Evolutionary conservation across 352 stramenopile species (phyloP), one percentile per base, ranked within the genome.

Genomic region (Phytophthora foliorum): DNA sequence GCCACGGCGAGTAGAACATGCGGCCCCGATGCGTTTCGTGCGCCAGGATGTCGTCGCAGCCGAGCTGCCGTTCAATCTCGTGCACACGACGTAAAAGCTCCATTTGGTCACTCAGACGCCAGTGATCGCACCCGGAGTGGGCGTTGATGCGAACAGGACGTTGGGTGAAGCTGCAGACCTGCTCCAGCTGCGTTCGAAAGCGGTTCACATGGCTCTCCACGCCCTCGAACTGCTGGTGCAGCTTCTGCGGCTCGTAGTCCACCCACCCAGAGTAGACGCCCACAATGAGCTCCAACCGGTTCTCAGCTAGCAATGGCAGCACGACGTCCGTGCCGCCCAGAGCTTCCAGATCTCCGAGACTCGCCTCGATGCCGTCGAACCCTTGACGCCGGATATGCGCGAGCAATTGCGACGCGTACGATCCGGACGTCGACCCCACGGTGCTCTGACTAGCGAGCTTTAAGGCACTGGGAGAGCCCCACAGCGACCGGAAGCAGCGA

Each of bases 1-100:
- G 57, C 84, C 84, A 92, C n/a, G 84, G 84, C 51, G 84, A 91
- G 75, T 88, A 89, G 24, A 92, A 82, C 25, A 90, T 77, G 39
- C 84, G 84, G 8, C 84, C 82, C 24, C 84, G 76, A 57, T 92
- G 84, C 11, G 84, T 91, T 69, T 92, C 84, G 36, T 89, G 83
- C 16, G 75, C 80, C 32, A 89, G 36, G 32, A 78, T 52, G 3
- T 78, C 66, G 24, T 74, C 48, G 7, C 69, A 68, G 0, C 61
- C 71, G 8, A 90, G 21, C 39, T 81, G 53, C 25, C 48, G 58
- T 52, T 88, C 78, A 31, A 86, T 65, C 53, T 87, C 80, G 22
- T 84, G 72, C 17, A 75, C 80, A 13, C 77, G 80, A 19, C 70
- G 76, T 21, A 92, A 51, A 48, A 82, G 89, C 63, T 86, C 78